phyloP scores from a whole-genome alignment of 495 filamentous ascomycete species.

The Physcia stellaris region DNA sequence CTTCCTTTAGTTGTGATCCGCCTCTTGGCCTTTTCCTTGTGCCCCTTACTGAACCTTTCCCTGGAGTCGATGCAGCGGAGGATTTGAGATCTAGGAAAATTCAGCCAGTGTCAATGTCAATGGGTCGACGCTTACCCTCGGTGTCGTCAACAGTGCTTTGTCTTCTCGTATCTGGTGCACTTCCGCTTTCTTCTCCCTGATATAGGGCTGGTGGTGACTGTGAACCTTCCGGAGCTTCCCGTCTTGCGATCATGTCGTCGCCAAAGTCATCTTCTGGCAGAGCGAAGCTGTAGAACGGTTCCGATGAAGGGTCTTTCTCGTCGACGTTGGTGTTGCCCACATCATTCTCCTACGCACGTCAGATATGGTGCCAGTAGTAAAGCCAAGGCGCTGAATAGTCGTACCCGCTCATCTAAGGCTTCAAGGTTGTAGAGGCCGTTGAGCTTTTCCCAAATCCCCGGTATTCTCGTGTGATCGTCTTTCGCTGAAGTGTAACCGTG shows the following conservation, averaged over 20 bases:
- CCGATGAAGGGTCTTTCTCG: conserved; percentile 39
- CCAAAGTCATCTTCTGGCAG: conserved; percentile 69
- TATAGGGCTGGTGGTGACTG: conserved; percentile 41
- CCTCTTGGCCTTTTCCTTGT: conserved; percentile 28
- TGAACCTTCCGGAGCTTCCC: conserved; percentile 45
- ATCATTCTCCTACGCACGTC: conserved; percentile 30
- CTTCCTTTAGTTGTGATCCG: conserved; percentile 28
- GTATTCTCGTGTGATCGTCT: conserved; percentile 69
- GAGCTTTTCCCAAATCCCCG: conserved; percentile 86
- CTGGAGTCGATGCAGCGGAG: conserved; percentile 34
- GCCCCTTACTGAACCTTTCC: conserved; percentile 26
- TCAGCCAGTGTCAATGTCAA: too few relatives aligned
- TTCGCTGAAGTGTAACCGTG: conserved; percentile 51
- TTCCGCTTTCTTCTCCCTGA: conserved; percentile 19
- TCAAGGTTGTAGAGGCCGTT: conserved; percentile 74
- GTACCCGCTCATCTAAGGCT: conserved; percentile 72
- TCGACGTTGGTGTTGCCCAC: conserved; percentile 44
- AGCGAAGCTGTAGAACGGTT: conserved; percentile 52
- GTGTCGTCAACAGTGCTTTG: conserved; percentile 36
- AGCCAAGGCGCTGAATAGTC: conserved; percentile 2
- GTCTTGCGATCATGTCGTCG: conserved; percentile 55
- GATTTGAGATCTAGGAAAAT: conserved; percentile 31
- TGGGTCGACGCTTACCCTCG: conserved; percentile 30
- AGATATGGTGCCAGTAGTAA: not conserved
- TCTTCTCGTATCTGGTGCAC: conserved; percentile 24